phyloP scores from a whole-genome alignment of 2,329 filamentous ascomycete genomes.

The Lecanosticta acicola region DNA sequence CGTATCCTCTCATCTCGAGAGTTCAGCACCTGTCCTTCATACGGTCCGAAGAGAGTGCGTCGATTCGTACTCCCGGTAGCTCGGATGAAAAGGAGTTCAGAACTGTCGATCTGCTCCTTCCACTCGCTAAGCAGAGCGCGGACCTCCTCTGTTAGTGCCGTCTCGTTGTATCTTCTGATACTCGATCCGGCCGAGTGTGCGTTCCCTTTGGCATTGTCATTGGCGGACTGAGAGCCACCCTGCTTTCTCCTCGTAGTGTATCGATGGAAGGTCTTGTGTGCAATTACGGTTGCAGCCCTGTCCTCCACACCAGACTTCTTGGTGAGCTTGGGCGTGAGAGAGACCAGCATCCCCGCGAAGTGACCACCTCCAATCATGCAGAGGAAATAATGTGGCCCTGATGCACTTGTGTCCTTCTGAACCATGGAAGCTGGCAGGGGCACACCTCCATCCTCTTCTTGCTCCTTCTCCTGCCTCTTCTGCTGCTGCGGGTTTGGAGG shows the following conservation, averaged over 20 bases:
- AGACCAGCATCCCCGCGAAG: constrained; percentile 94
- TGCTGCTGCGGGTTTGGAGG: constrained; percentile 42
- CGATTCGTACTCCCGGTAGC: constrained; percentile 84
- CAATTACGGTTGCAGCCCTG: constrained; percentile 78
- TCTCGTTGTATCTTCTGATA: constrained; percentile 88
- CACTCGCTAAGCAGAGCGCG: constrained; percentile 74
- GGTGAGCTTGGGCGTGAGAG: constrained; percentile 70
- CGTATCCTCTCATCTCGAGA: constrained; percentile 74
- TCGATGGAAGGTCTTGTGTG: constrained; percentile 95
- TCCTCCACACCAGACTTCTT: constrained; percentile 70
- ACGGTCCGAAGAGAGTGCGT: constrained; percentile 81
- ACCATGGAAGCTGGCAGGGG: constrained; percentile 40
- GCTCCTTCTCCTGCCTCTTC: constrained; percentile 33
- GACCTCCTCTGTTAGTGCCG: constrained; percentile 82
- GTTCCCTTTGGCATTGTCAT: constrained; percentile 86
- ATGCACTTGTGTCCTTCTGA: constrained; percentile 47
- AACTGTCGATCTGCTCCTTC: constrained; percentile 76
- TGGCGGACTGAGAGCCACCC: constrained; percentile 89
- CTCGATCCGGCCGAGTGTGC: constrained; percentile 91
- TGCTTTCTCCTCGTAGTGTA: constrained; percentile 96
- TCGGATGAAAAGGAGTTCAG: constrained; percentile 80
- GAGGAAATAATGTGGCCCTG: constrained; percentile 82
- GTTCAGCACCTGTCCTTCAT: constrained; percentile 78
- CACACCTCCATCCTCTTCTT: constrained; percentile 53
- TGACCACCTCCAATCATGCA: constrained; percentile 99